A percentile compares a stretch with the other conserved stretches of the same genome.
Conservation (phyloP, 208 protist species). For the Phytomonas sp. region DNA sequence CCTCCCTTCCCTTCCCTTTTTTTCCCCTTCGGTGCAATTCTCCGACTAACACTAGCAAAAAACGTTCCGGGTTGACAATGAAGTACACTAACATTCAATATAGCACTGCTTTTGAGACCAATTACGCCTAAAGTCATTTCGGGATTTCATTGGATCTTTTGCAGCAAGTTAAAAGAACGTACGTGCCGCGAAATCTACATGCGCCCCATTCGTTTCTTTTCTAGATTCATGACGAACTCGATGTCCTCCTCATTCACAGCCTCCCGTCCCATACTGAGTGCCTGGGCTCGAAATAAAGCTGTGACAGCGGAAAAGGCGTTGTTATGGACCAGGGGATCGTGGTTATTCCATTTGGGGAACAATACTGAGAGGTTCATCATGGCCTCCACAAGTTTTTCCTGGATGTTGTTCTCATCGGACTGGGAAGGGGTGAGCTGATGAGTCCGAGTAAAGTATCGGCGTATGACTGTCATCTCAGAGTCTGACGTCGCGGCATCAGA, state of each 20-base stretch:
- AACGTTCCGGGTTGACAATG: background rate
- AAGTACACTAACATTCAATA: background rate
- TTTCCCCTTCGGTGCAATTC: background rate
- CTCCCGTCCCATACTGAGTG: conserved; percentile 40
- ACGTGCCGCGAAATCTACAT: background rate
- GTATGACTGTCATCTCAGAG: conserved; percentile 14
- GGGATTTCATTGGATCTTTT: background rate
- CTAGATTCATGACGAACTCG: conserved; percentile 30
- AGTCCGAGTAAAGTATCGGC: conserved; percentile 33
- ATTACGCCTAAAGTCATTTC: background rate
- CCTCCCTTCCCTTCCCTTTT: background rate
- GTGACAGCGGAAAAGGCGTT: conserved; percentile 67
- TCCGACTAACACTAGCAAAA: background rate
- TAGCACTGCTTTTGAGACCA: background rate
- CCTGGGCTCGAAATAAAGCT: conserved; percentile 55
- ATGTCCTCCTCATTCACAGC: conserved; percentile 38
- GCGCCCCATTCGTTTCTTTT: conserved; percentile 30
- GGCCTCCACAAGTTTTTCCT: conserved; percentile 23
- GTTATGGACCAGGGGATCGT: conserved; percentile 77
- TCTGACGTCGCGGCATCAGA: conserved; percentile 13
- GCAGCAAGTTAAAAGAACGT: background rate
- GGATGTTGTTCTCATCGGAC: conserved; percentile 7
- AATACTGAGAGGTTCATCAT: conserved; percentile 28
- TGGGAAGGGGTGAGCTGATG: conserved; percentile 19
- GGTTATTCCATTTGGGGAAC: conserved; percentile 58